Evolutionary conservation across 768 basidiomycete species (phyloP).

Genomic region (Lactarius hatsudake): DNA sequence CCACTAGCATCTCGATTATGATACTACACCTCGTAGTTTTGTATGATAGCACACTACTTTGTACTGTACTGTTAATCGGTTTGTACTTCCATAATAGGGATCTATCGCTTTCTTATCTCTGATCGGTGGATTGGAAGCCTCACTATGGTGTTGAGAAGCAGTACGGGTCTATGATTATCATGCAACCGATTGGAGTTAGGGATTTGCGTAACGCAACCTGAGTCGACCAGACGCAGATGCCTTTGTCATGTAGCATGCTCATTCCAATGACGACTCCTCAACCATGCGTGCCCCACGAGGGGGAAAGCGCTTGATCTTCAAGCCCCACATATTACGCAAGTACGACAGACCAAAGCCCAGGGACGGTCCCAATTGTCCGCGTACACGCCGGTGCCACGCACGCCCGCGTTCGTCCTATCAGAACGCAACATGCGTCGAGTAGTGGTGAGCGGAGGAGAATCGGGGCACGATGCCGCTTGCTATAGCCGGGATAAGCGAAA

Average conservation of each 20-base stretch:
- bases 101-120: neutral
- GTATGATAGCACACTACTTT: constrained; percentile 22
- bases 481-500: neutral
- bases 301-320: neutral
- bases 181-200: neutral
- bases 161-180: neutral
- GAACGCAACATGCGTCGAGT: neutral
- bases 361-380: neutral
- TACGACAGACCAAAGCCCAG: neutral
- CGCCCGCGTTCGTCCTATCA: neutral
- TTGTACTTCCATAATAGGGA: constrained; percentile 9
- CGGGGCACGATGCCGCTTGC: neutral
- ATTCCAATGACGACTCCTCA: neutral
- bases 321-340: neutral
- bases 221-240: neutral
- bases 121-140: neutral
- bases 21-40: constrained; percentile 2
- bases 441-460: neutral
- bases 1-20: constrained; percentile 5
- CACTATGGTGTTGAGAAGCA: neutral
- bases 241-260: neutral
- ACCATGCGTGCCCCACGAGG: neutral
- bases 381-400: neutral
- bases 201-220: neutral
- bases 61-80: constrained; percentile 25